Evolutionary conservation across 495 filamentous ascomycete genomes (phyloP).

Genomic region (Penicillium canariense): DNA sequence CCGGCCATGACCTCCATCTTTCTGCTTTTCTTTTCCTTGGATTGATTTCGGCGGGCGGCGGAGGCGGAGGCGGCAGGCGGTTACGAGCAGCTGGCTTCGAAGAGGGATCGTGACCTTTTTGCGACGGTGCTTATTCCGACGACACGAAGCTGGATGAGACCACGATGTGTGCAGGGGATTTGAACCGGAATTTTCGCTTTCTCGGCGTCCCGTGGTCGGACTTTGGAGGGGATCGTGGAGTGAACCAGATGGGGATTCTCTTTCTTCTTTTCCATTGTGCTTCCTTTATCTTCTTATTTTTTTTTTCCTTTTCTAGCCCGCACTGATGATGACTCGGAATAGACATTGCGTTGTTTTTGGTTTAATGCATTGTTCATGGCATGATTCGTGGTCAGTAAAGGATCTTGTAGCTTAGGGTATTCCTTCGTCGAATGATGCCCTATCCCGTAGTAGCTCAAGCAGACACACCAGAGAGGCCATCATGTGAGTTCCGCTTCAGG

Average conservation of each 20-base stretch:
- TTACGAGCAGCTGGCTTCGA: background rate
- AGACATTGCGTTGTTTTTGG: conserved; percentile 26
- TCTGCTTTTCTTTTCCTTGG: background rate
- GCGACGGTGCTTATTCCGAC: too few species aligned
- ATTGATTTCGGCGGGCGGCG: conserved; percentile 14
- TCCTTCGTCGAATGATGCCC: too few species aligned
- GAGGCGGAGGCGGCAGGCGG: too few species aligned
- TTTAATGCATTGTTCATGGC: conserved; percentile 26
- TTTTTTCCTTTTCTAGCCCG: conserved; percentile 25
- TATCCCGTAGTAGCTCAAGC: too few species aligned
- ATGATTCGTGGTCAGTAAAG: background rate
- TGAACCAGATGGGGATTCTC: conserved; percentile 17
- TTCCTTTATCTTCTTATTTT: conserved; percentile 5
- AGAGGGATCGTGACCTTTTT: too few species aligned
- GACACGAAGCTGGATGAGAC: conserved; percentile 6
- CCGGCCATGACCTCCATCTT: background rate
- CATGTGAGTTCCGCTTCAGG: too few species aligned
- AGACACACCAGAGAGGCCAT: too few species aligned
- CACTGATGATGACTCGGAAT: conserved; percentile 31
- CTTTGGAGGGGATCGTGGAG: conserved; percentile 8
- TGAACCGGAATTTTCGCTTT: conserved; percentile 1
- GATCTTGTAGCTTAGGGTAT: too few species aligned
- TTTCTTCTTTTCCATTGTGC: background rate
- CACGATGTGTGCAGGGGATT: conserved; percentile 12
- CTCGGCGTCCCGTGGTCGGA: conserved; percentile 1